These are phyloP conservation scores for Rhodofomes roseus DNA, from an alignment of 1,284 basidiomycete species.

Conservation along the genomic window DNA sequence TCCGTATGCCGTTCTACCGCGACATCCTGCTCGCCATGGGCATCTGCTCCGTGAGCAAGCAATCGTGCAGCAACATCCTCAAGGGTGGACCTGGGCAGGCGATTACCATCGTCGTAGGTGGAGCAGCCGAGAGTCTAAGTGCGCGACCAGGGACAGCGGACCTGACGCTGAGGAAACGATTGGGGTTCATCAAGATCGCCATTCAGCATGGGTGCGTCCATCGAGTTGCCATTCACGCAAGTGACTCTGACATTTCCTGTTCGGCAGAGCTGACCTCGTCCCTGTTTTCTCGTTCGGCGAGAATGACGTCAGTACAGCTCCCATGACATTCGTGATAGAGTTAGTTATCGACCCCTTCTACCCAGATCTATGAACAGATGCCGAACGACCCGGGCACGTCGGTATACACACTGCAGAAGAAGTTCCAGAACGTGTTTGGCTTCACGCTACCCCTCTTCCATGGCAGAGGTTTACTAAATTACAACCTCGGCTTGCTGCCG, in stretches of 20 bases:
- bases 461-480: conserved; percentile 88
- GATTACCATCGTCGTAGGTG: conserved; percentile 95
- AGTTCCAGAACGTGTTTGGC: conserved; percentile 88
- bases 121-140: conserved; percentile 90
- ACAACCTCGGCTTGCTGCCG: conserved; percentile 89
- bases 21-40: conserved; percentile 86
- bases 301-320: conserved; percentile 77
- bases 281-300: conserved; percentile 98
- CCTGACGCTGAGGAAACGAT: conserved; percentile 82
- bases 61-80: conserved; percentile 88
- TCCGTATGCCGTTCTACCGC: conserved; percentile 90
- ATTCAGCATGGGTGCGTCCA: conserved; percentile 85
- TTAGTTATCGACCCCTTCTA: background rate
- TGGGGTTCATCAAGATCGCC: conserved; percentile 96
- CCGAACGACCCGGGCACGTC: conserved; percentile 91
- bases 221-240: background rate
- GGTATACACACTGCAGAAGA: conserved; percentile 84
- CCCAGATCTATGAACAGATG: conserved; percentile 92
- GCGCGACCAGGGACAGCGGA: conserved; percentile 95
- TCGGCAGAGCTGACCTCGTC: conserved; percentile 78
- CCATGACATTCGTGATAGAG: background rate
- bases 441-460: conserved; percentile 97
- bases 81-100: conserved; percentile 67
- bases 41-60: conserved; percentile 88
- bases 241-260: background rate